Evolutionary conservation across 495 filamentous ascomycete genomes (phyloP).

Genomic region (Podospora pseudocomata): DNA sequence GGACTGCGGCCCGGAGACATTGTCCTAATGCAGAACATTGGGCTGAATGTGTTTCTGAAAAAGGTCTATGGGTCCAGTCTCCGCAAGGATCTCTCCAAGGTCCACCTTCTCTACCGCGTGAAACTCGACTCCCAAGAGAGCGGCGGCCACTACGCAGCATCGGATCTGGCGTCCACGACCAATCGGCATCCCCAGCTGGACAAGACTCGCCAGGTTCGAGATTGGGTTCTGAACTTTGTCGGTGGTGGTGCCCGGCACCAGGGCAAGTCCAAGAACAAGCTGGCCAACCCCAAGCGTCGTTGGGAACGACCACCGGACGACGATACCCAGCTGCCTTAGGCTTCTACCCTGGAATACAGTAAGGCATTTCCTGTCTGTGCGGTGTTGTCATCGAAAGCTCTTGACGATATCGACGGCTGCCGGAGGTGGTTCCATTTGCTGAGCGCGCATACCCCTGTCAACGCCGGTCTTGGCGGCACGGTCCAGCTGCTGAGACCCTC

Average conservation of each 20-base stretch:
- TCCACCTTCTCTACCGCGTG: conserved; percentile 62
- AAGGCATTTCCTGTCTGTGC: not conserved
- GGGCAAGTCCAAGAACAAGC: not conserved
- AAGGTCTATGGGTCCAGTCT: conserved; percentile 76
- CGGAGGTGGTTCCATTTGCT: conserved; percentile 1
- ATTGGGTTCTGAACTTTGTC: conserved; percentile 75
- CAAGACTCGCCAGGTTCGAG: conserved; percentile 64
- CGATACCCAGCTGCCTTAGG: conserved; percentile 24
- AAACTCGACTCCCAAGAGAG: conserved; percentile 40
- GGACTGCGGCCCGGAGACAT: conserved; percentile 65
- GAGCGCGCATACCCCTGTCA: not conserved
- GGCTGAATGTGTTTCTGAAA: conserved; percentile 65
- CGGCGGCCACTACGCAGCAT: conserved; percentile 41
- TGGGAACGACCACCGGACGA: conserved; percentile 25
- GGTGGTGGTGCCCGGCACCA: conserved; percentile 26
- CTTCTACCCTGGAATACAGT: not conserved
- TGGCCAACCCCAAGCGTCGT: conserved; percentile 7
- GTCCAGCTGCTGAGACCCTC: not conserved
- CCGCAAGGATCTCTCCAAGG: conserved; percentile 62
- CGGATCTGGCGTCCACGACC: conserved; percentile 33
- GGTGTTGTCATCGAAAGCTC: not conserved
- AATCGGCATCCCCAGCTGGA: conserved; percentile 48
- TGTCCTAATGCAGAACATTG: conserved; percentile 70
- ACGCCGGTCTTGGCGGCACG: not conserved
- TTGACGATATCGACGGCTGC: not conserved